Evolutionary conservation across 169 alveolate species (phyloP).

Genomic region (Cardiosporidium cionae): DNA sequence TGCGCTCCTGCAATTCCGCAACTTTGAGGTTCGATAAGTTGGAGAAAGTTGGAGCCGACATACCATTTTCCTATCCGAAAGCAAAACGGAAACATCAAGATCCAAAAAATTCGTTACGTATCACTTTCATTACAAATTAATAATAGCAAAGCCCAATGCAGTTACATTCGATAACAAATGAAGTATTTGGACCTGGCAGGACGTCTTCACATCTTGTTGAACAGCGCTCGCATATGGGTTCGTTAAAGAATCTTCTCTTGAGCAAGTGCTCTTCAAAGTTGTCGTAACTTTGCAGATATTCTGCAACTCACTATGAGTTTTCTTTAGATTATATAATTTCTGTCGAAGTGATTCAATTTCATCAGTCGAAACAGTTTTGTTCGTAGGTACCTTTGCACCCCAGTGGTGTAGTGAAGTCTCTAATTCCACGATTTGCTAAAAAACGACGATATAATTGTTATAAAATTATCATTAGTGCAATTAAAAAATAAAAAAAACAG

Average conservation of each 20-base stretch:
- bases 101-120: background rate
- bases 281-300: too few relatives aligned
- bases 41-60: background rate
- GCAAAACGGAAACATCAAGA: background rate
- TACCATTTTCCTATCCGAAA: background rate
- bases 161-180: too few relatives aligned
- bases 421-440: background rate
- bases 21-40: background rate
- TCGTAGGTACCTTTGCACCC: background rate
- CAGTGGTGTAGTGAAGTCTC: background rate
- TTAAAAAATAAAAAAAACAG: background rate
- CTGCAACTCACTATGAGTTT: too few relatives aligned
- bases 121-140: too few relatives aligned
- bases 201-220: too few relatives aligned
- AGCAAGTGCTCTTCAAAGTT: too few relatives aligned
- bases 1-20: background rate
- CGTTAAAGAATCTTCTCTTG: too few relatives aligned
- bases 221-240: too few relatives aligned
- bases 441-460: too few relatives aligned
- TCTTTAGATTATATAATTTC: too few relatives aligned
- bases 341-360: background rate
- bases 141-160: too few relatives aligned
- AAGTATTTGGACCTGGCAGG: background rate
- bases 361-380: background rate
- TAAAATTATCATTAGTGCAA: too few relatives aligned